phyloP scores from a whole-genome alignment of 2,329 filamentous ascomycete genomes.

The Aspergillus udagawae region DNA sequence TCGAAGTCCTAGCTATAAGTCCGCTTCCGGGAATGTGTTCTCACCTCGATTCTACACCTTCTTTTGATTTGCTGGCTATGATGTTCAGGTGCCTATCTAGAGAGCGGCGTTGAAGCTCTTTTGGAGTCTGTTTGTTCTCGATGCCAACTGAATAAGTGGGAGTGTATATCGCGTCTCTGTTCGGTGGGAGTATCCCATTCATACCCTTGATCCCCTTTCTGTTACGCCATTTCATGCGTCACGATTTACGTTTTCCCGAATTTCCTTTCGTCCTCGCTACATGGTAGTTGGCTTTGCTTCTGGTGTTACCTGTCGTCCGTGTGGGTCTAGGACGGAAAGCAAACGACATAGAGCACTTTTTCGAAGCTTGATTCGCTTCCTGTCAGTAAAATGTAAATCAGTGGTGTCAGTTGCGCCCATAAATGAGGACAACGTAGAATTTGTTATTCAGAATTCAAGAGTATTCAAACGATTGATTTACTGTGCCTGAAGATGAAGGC shows the following conservation, averaged over 20 bases:
- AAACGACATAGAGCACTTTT: background rate
- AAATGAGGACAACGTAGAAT: background rate
- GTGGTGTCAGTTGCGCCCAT: background rate
- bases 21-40: background rate
- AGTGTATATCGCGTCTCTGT: background rate
- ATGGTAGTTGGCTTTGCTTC: background rate
- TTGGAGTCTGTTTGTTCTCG: background rate
- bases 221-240: slow-evolving; percentile 7
- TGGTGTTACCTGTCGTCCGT: background rate
- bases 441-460: background rate
- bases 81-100: background rate
- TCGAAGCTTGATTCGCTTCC: background rate
- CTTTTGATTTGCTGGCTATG: background rate
- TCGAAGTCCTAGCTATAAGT: background rate
- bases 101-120: slow-evolving; percentile 2
- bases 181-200: background rate
- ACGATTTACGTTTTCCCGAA: slow-evolving; percentile 11
- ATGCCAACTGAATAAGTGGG: background rate
- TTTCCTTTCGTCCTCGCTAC: background rate
- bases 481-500: background rate
- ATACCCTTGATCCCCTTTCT: slow-evolving; percentile 4
- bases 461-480: background rate
- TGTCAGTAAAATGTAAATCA: background rate
- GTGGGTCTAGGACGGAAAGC: background rate
- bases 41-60: background rate